Evolutionary conservation across 352 stramenopile species (phyloP), one percentile per base, ranked within the genome.

Genomic region (Pythium guiyangense): DNA sequence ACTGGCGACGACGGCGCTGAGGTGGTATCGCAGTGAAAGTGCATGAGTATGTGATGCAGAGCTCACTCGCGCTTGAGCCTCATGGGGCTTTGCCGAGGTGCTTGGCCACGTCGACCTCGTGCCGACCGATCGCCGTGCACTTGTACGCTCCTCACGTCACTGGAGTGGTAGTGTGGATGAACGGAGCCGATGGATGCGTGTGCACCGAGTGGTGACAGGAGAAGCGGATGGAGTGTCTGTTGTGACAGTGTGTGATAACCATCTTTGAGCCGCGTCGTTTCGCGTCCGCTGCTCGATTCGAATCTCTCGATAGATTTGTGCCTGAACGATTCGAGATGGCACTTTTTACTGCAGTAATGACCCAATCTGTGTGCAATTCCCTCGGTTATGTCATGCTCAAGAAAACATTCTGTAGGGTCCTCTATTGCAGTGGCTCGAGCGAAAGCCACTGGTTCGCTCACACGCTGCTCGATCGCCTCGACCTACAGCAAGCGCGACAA

Each of bases 141-240:
- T 85, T 92, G 79, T 17, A 88, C 73, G 68, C 86, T 89, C 52
- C 78, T 76, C 78, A 88, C n/a, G n/a, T n/a, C 86, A 18, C 1
- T 62, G 43, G 18, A 34, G 45, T 34, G 4, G n/a, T n/a, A 18
- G n/a, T 3, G 18, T 22, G 39, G 53, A 48, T 35, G 18, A 48
- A n/a, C 25, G 39, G 26, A 25, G 22, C 6, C 40, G 15, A 57
- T 6, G 17, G 49, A 15, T 35, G 8, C 39, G 34, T 37, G 31
- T 37, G 31, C 31, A n/a, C n/a, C n/a, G n/a, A n/a, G n/a, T n/a
- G n/a, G n/a, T 37, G 6, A n/a, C n/a, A n/a, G n/a, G n/a, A n/a
- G n/a, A n/a, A n/a, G n/a, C n/a, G n/a, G n/a, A n/a, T n/a, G n/a
- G n/a, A n/a, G n/a, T n/a, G n/a, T n/a, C n/a, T n/a, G n/a, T n/a